A percentile compares a stretch with the other conserved stretches of the same genome.
phyloP scores from a whole-genome alignment of 192 early-diverging fungal genomes.

The Thamnidium elegans region DNA sequence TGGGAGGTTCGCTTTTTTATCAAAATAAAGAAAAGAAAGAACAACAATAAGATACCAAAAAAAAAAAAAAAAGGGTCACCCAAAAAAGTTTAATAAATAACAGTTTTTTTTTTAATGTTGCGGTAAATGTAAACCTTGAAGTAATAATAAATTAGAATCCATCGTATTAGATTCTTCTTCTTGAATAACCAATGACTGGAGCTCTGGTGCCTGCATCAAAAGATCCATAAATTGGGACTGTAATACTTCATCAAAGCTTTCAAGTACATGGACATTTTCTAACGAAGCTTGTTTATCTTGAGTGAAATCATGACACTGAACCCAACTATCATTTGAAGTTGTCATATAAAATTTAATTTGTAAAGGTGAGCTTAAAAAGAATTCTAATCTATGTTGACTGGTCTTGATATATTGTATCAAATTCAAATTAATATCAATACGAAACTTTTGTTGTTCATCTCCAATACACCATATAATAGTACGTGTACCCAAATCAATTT shows the following conservation, averaged over 20 bases:
- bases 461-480: slow-evolving; percentile 58
- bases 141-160: slow-evolving; percentile 3
- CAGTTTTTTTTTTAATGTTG: slow-evolving; percentile 3
- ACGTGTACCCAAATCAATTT: slow-evolving; percentile 41
- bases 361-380: slow-evolving; percentile 27
- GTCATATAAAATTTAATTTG: slow-evolving; percentile 48
- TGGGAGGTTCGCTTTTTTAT: slow-evolving; percentile 27
- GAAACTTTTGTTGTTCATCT: slow-evolving; percentile 52
- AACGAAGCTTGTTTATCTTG: slow-evolving; percentile 58
- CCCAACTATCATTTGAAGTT: slow-evolving; percentile 43
- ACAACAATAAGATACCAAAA: background rate
- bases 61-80: background rate
- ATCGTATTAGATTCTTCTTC: slow-evolving; percentile 1
- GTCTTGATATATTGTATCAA: slow-evolving; percentile 43
- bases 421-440: slow-evolving; percentile 51
- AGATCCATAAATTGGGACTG: slow-evolving; percentile 11
- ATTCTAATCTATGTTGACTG: slow-evolving; percentile 29
- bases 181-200: slow-evolving; percentile 1
- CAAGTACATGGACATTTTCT: slow-evolving; percentile 43
- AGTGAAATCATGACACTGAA: slow-evolving; percentile 61
- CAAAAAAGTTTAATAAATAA: background rate
- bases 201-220: slow-evolving; percentile 5
- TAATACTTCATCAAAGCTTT: slow-evolving; percentile 30
- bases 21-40: slow-evolving; percentile 14
- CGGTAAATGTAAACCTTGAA: slow-evolving; percentile 19